A percentile compares a stretch with the other conserved stretches of the same genome.
Evolutionary conservation across 163 green algal genomes (phyloP).

Genomic region (Scenedesmus sp.): DNA sequence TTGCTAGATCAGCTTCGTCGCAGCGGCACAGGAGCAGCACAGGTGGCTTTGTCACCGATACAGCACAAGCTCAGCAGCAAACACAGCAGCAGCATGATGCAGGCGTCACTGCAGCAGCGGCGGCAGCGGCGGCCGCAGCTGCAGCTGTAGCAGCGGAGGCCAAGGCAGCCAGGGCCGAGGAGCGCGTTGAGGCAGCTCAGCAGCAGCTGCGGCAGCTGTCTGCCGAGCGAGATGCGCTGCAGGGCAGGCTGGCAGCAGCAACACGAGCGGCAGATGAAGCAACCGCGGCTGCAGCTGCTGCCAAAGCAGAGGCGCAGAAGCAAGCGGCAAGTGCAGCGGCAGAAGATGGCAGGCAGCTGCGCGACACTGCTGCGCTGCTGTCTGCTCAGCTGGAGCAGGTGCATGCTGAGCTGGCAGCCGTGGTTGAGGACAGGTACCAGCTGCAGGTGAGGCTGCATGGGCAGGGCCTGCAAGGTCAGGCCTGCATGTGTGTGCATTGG

Average conservation of each 20-base stretch:
- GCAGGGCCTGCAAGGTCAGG: too few relatives aligned
- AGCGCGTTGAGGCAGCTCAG: background rate
- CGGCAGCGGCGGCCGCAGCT: slow-evolving; percentile 7
- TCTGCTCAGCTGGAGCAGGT: slow-evolving; percentile 11
- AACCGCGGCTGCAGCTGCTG: background rate
- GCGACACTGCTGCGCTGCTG: background rate
- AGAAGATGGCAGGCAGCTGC: background rate
- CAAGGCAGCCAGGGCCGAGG: slow-evolving; percentile 15
- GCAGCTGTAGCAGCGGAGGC: slow-evolving; percentile 14
- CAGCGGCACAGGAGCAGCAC: background rate
- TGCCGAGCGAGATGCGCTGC: slow-evolving; percentile 4
- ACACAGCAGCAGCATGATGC: background rate
- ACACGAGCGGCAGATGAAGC: background rate
- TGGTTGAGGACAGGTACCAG: slow-evolving; percentile 30
- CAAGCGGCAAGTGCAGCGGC: background rate
- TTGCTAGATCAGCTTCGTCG: background rate
- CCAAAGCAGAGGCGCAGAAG: background rate
- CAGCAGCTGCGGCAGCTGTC: slow-evolving; percentile 16
- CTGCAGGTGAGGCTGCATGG: slow-evolving; percentile 9
- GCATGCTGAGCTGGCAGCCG: background rate
- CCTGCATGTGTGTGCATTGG: background rate
- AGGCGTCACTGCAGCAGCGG: background rate
- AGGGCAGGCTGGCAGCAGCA: slow-evolving; percentile 14
- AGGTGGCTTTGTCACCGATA: background rate
- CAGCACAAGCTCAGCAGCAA: background rate